Base-by-base conservation (phyloP, 257 asterid genomes). In the Lycium ferocissimum region DNA sequence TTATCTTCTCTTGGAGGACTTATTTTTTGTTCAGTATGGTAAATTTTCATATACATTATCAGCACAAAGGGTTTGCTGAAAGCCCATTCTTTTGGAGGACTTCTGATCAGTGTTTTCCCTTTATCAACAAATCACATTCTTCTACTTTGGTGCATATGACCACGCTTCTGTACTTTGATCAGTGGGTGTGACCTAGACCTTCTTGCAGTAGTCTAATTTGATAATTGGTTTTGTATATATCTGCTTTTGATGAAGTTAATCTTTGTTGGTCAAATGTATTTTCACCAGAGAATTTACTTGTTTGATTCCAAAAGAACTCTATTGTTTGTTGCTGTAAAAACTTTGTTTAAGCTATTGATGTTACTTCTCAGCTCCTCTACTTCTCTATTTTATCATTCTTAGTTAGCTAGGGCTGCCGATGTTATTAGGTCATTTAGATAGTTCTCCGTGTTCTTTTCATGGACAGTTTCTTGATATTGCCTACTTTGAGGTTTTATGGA, bases 381-480 rank as follows among this genome's bases (percentile, higher is more conserved):
- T 13, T 33, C 17, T 66, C 1, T 78, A n/a, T 26, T 0, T 70
- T 78, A 53, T 33, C 10, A 78, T 53, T 78, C 65, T 33, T 54
- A 33, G 65, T 78, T 78, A 0, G 82, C 66, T 26, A 14, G 26
- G 15, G 66, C 49, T 53, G 65, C 82, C 5, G 3, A 53, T 78
- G 82, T 47, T 53, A 78, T 0, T 1, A 53, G 47, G 33, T 78
- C 49, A 33, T 53, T 78, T 22, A 33, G 82, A 78, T 78, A 14
- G 82, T 0, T 65, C 22, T 9, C 7, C 1, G 82, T 78, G 14
- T 78, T 78, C 33, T 15, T 53, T 78, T 53, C 53, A 9, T 33
- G 4, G 82, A 53, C 6, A 33, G 22, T 76, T 56, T 76, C 82
- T 78, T 78, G 82, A 53, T 78, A 26, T 78, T 78, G 82, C 45